Evolutionary conservation across 2,329 filamentous ascomycete species (phyloP), one percentile per base, ranked within the genome.

Genomic region (Neospermospora avenae): DNA sequence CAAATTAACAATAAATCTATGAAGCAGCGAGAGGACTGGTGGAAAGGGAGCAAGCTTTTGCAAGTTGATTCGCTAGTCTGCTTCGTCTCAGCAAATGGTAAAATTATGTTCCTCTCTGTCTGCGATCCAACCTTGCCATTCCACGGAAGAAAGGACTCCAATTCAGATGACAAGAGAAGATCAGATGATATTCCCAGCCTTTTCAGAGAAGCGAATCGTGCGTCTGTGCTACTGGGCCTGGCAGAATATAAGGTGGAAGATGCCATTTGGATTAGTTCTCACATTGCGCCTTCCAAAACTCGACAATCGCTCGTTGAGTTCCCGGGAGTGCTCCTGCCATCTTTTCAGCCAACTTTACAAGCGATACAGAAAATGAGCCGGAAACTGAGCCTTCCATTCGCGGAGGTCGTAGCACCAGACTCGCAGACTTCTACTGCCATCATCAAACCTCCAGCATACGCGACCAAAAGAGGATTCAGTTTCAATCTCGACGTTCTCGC

Each of bases 291-390:
- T 58, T 56, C 58, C 42, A 64, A 65, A 59, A 55, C 61, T 54
- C 61, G 63, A 18, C 62, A 67, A 60, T 67, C 62, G 22, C 74
- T 88, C 0, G 76, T 88, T 1, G 85, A 88, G 63, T 87, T 88
- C 58, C 85, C 84, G 0, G 82, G 81, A 0, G 74, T 88, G 3
- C 70, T 88, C 2, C 73, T 86, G 2, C 78, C 80, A 0, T 78
- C 84, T 0, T 88, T 88, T 64, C 73, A 78, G 25, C 81, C 82
- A 25, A 85, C 81, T 0, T 74, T 88, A 0, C 71, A 76, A 45
- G 81, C 80, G 0, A 73, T 89, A 2, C 83, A 88, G 67, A 68
- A 71, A 0, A 83, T 86, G 74, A 77, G 76, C 10, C 65, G 67
- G 13, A 73, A 62, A 16, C 71, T 72, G 0, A 67, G 77, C 31